Base-by-base conservation (phyloP, 768 basidiomycete species). In the Suillus tomentosus region DNA sequence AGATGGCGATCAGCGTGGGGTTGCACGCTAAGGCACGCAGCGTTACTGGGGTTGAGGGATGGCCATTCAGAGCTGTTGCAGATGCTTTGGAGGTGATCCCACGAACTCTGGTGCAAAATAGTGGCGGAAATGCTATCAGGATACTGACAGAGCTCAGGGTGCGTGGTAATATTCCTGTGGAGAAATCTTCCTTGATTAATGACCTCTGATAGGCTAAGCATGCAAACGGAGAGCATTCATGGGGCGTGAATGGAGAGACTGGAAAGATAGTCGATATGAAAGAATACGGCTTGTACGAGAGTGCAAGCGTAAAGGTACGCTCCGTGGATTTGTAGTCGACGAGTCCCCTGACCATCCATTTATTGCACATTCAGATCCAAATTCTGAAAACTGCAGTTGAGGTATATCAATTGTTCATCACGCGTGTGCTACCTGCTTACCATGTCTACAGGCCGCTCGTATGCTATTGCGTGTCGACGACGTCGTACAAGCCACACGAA, bases 11-110 rank as follows among this genome's bases (percentile, higher is more conserved):
- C 77, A 89, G 88, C 42, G 94, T 97, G 3, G 94, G 90, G 1
- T 77, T 99, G 68, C 90, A 92, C 57, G 82, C 85, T 10, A 92
- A 89, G 75, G 92, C 93, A 22, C 82, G 91, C 14, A 87, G 81
- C 54, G 82, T 97, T 64, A 88, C 88, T 17, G 96, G 96, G 15
- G 90, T 95, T 17, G 94, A 96, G 74, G 91, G 90, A 0, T 95
- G 92, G 82, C 95, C 95, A 10, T 95, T 89, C 79, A 80, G 91
- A 53, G 95, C 96, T 31, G 94, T 99, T 13, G 92, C 92, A 0
- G 96, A 99, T 69, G 95, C 97, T 39, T 89, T 99, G 85, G 96
- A 99, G 77, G 94, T 99, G 62, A 96, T 99, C 68, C 97, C 97
- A 3, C 80, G 96, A 64, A 98, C 96, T 39, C 80, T 99, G 68